phyloP scores from a whole-genome alignment of 495 filamentous ascomycete species.

The Beverwykella pulmonaria region DNA sequence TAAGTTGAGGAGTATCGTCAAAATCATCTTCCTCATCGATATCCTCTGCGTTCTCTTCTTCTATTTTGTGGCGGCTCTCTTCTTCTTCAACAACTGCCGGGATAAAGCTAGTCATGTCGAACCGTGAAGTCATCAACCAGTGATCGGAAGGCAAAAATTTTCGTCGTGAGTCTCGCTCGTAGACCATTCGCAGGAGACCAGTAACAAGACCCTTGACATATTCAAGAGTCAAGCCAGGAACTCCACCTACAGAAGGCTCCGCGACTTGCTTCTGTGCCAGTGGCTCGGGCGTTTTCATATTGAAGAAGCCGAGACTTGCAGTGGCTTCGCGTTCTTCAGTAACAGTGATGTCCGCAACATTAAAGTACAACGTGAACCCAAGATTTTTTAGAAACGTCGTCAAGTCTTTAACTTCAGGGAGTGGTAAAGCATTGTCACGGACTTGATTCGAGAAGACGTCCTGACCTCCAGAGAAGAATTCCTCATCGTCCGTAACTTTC shows the following conservation, averaged over 20 bases:
- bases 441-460: constrained; percentile 32
- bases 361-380: constrained; percentile 88
- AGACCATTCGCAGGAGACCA: constrained; percentile 82
- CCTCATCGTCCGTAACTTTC: constrained; percentile 91
- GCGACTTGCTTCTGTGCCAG: constrained; percentile 26
- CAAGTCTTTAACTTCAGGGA: constrained; percentile 72
- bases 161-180: constrained; percentile 89
- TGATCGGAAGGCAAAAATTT: constrained; percentile 79
- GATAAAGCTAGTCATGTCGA: constrained; percentile 92
- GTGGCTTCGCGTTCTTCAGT: constrained; percentile 51
- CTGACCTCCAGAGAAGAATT: constrained; percentile 61
- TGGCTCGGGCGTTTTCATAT: constrained; percentile 37
- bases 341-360: constrained; percentile 67
- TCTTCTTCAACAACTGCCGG: constrained; percentile 85
- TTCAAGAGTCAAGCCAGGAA: constrained; percentile 73
- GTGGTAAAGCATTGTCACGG: constrained; percentile 67
- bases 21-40: constrained; percentile 56
- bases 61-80: constrained; percentile 70
- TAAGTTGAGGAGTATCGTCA: constrained; percentile 48
- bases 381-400: constrained; percentile 88
- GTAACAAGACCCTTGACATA: constrained; percentile 81
- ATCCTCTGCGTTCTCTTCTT: constrained; percentile 53
- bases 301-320: constrained; percentile 60
- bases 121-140: constrained; percentile 92
- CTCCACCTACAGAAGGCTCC: constrained; percentile 54